These are phyloP conservation scores for Hansenula sp. DNA, from an alignment of 1,139 yeast species.

Conservation along the genomic window DNA sequence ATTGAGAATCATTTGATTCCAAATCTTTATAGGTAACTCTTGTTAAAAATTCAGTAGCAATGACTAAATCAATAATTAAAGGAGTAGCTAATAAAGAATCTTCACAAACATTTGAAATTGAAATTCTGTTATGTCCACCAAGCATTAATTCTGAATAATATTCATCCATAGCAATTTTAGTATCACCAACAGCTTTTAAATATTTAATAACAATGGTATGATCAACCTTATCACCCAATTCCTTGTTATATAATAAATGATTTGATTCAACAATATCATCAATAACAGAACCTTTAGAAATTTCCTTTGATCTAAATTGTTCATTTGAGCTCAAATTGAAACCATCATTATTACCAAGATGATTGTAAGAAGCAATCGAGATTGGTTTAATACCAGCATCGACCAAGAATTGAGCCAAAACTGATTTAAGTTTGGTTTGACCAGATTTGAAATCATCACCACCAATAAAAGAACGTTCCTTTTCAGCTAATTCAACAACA, in stretches of 20 bases:
- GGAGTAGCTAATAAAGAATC: constrained; percentile 95
- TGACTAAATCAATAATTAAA: constrained; percentile 84
- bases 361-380: constrained; percentile 93
- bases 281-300: constrained; percentile 87
- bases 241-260: constrained; percentile 78
- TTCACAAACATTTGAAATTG: constrained; percentile 94
- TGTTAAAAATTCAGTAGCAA: constrained; percentile 84
- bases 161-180: constrained; percentile 98
- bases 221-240: constrained; percentile 75
- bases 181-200: constrained; percentile 91
- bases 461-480: constrained; percentile 74
- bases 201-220: constrained; percentile 96
- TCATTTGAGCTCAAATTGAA: constrained; percentile 86
- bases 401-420: constrained; percentile 89
- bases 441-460: constrained; percentile 98
- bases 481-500: constrained; percentile 83
- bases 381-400: constrained; percentile 97
- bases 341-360: constrained; percentile 96
- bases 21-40: constrained; percentile 75
- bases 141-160: constrained; percentile 95
- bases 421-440: constrained; percentile 93
- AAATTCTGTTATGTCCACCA: constrained; percentile 94
- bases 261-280: constrained; percentile 94
- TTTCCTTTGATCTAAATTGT: constrained; percentile 95
- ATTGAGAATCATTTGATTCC: constrained; percentile 45